phyloP scores from a whole-genome alignment of 2,329 filamentous ascomycete genomes.

The Aspergillus novofumigatus region DNA sequence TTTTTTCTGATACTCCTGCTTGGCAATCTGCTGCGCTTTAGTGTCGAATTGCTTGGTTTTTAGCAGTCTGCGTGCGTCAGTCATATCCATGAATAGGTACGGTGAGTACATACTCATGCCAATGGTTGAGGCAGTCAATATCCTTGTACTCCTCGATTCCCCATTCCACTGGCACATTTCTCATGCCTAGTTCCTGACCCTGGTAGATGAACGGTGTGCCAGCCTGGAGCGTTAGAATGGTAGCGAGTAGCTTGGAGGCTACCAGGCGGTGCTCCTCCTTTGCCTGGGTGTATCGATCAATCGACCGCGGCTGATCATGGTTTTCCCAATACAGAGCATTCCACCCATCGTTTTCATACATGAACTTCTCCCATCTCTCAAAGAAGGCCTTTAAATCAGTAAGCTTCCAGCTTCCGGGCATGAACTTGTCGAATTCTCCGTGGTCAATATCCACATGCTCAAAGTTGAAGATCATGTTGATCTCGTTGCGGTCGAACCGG shows the following conservation, averaged over 20 bases:
- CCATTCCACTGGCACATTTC: constrained; percentile 60
- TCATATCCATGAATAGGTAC: not conserved
- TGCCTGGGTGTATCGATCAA: constrained; percentile 54
- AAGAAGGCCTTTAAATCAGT: constrained; percentile 52
- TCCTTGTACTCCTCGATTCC: constrained; percentile 65
- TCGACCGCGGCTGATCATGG: constrained; percentile 60
- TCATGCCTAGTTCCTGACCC: constrained; percentile 66
- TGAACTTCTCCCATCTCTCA: constrained; percentile 56
- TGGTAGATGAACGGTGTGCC: constrained; percentile 67
- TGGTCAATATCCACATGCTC: constrained; percentile 62
- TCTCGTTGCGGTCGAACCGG: constrained; percentile 52
- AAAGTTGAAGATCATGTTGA: constrained; percentile 72
- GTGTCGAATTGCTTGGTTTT: constrained; percentile 24
- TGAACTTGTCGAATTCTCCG: constrained; percentile 48
- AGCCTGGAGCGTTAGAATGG: constrained; percentile 53
- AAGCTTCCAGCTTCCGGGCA: constrained; percentile 41
- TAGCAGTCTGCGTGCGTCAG: constrained; percentile 24
- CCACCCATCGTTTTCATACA: constrained; percentile 59
- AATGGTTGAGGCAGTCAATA: constrained; percentile 58
- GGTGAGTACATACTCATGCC: constrained; percentile 38
- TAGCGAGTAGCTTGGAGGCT: constrained; percentile 58
- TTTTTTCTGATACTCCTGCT: constrained; percentile 37
- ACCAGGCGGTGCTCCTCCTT: constrained; percentile 46
- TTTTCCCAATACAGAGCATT: constrained; percentile 64
- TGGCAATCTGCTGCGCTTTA: constrained; percentile 25